Base-by-base conservation (phyloP, 73 alveolate species). In the Paramecium caudatum region DNA sequence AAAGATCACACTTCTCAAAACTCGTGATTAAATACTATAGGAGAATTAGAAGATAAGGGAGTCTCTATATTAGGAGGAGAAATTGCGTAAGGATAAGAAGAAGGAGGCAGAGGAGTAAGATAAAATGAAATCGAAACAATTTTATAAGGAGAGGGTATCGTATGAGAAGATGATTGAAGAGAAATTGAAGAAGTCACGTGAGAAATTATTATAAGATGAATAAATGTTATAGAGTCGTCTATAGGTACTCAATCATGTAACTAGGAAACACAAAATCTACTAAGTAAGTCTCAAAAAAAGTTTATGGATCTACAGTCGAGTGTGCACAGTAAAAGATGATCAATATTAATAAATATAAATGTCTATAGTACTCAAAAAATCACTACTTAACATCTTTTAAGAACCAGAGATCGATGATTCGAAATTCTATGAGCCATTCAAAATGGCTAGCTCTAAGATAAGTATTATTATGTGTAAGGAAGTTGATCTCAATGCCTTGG, bases 141-240 rank as follows among this genome's bases (percentile, higher is more conserved):
- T 50, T 21, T 50, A 50, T 17, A 50, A 50, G 45, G 78, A 50
- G 30, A 50, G 78, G 30, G 78, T 55, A 10, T 55, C 80, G 9
- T 55, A 55, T 23, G 80, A 55, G 30, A 55, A 55, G 30, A 55
- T 50, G 80, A 55, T 55, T 4, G 80, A 55, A 21, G 80, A 55
- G 17, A 55, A 23, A 10, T 55, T 55, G n/a, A 55, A 55, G 7
- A 55, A 55, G 16, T 55, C 80, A 10, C 23, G 80, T 27, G 46
- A 23, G 30, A 55, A 55, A 25, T 43, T 55, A 5, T 55, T 55
- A 10, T 55, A 55, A 55, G 80, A 55, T 55, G 80, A 55, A 4
- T 15, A 55, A 9, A 16, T 55, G 3, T 23, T 55, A 10, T 23
- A 55, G 13, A 21, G 80, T 6, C 46, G 80, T 1, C n/a, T 55